Evolutionary conservation across 805 yeast genomes (phyloP).

Genomic region (Vanderwaltozyma polyspora): DNA sequence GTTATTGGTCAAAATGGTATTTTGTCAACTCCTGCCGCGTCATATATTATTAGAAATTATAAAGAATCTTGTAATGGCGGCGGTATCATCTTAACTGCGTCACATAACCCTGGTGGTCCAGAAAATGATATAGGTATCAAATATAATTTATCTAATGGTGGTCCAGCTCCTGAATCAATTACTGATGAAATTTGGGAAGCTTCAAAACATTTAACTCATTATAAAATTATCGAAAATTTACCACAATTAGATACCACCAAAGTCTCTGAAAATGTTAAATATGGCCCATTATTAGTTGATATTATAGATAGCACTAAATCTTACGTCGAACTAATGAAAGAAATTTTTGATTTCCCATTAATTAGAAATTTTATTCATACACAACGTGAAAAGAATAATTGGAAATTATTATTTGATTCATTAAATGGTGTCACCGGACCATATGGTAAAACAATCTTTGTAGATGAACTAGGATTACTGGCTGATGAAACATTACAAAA

Average conservation of each 20-base stretch:
- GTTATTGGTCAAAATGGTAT: slow-evolving; percentile 84
- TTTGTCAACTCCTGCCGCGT: slow-evolving; percentile 94
- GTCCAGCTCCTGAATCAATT: slow-evolving; percentile 95
- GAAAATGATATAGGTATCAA: slow-evolving; percentile 87
- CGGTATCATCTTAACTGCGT: slow-evolving; percentile 92
- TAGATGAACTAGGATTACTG: slow-evolving; percentile 76
- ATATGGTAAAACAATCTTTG: slow-evolving; percentile 75
- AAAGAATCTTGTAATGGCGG: slow-evolving; percentile 70
- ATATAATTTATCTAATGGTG: slow-evolving; percentile 90
- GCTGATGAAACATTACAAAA: slow-evolving; percentile 58
- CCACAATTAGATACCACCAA: slow-evolving; percentile 51
- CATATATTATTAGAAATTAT: slow-evolving; percentile 75
- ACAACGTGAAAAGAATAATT: slow-evolving; percentile 39
- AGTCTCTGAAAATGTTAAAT: slow-evolving; percentile 37
- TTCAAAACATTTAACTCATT: slow-evolving; percentile 46
- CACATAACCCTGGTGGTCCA: slow-evolving; percentile 98
- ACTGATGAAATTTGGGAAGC: slow-evolving; percentile 77
- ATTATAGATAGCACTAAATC: slow-evolving; percentile 72
- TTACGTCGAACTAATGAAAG: slow-evolving; percentile 68
- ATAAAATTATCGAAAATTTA: slow-evolving; percentile 48
- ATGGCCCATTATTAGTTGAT: slow-evolving; percentile 63
- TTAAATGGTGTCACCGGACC: slow-evolving; percentile 97
- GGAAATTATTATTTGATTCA: slow-evolving; percentile 77
- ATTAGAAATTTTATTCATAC: slow-evolving; percentile 57
- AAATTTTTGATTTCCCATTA: slow-evolving; percentile 77